These are phyloP conservation scores for Aspergillus caelatus DNA, from an alignment of 2,329 filamentous ascomycete species.

Conservation along the genomic window DNA sequence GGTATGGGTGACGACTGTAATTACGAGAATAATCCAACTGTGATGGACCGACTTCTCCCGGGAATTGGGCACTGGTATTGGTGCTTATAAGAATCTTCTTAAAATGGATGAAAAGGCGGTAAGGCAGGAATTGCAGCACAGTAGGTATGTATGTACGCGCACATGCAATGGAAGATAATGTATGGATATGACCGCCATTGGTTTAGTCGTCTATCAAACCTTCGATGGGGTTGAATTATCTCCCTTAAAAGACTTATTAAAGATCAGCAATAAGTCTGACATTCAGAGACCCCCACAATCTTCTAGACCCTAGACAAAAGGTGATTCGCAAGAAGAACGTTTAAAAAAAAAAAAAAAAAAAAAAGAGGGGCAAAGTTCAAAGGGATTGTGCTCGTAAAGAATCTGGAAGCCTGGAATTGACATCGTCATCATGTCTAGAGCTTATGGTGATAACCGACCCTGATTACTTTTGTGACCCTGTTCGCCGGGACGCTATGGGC, in stretches of 20 bases:
- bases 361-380: not conserved
- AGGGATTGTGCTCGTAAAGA: not conserved
- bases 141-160: not conserved
- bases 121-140: not conserved
- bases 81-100: not conserved
- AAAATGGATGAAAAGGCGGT: not conserved
- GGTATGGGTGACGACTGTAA: not conserved
- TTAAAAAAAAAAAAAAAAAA: not conserved
- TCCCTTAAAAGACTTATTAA: not conserved
- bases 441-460: not conserved
- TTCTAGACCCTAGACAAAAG: not conserved
- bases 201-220: not conserved
- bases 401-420: slow-evolving; percentile 8
- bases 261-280: not conserved
- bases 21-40: not conserved
- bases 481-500: slow-evolving; percentile 20
- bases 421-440: slow-evolving; percentile 4
- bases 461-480: slow-evolving; percentile 11
- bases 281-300: not conserved
- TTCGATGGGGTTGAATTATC: not conserved
- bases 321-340: not conserved
- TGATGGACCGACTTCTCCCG: not conserved
- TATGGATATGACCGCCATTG: not conserved
- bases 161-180: not conserved
- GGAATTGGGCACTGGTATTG: not conserved